A percentile compares a stretch with the other conserved stretches of the same genome.
Evolutionary conservation across 2,329 filamentous ascomycete genomes (phyloP).

Genomic region (Drechmeria coniospora): DNA sequence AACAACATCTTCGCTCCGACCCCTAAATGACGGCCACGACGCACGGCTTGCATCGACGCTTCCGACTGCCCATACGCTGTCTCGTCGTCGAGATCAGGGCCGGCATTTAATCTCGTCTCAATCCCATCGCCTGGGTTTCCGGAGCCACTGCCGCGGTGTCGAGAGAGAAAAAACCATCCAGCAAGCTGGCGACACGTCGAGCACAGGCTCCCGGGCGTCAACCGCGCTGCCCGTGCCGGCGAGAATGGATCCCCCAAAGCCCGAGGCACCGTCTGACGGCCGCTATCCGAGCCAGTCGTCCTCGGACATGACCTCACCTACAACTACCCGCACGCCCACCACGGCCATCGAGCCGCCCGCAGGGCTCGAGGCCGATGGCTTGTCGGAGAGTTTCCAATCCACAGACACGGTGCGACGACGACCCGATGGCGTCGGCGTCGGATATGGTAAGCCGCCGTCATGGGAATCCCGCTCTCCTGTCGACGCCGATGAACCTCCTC

Average conservation of each 20-base stretch:
- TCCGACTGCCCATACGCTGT: too few species aligned
- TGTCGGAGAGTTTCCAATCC: conserved; percentile 41
- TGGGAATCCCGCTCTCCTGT: neutral
- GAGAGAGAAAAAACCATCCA: too few species aligned
- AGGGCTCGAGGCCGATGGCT: conserved; percentile 24
- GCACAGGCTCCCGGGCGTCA: neutral
- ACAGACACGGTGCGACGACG: conserved; percentile 44
- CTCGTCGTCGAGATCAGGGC: too few species aligned
- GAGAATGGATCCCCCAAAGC: conserved; percentile 28
- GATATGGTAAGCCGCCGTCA: conserved; percentile 32
- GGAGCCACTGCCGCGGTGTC: too few species aligned
- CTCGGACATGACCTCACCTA: conserved; percentile 28
- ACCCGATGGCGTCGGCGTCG: conserved; percentile 25
- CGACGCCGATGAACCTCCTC: neutral
- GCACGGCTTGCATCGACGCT: too few species aligned
- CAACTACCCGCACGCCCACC: conserved; percentile 29
- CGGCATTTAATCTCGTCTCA: too few species aligned
- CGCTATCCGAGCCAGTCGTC: conserved; percentile 22
- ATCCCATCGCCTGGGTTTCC: too few species aligned
- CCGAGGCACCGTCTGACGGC: conserved; percentile 18
- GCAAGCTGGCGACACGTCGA: neutral
- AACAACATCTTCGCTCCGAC: too few species aligned
- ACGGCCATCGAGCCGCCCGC: conserved; percentile 19
- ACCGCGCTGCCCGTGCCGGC: conserved; percentile 3
- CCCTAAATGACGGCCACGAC: too few species aligned